Conservation (phyloP, 495 filamentous ascomycete genomes). For the Tuber indicum region DNA sequence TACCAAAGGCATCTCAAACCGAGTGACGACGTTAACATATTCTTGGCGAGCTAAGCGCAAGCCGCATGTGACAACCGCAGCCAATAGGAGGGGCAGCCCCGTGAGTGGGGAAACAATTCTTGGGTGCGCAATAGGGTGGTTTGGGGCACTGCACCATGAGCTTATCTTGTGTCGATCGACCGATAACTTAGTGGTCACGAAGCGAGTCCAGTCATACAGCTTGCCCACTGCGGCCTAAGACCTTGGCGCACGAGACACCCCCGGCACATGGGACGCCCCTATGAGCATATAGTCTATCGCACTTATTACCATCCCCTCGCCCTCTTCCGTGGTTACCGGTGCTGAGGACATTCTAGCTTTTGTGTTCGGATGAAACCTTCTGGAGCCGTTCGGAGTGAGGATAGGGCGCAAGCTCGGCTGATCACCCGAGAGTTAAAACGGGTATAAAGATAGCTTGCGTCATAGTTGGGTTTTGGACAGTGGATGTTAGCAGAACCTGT, state of each 20-base stretch:
- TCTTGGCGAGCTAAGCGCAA: not conserved
- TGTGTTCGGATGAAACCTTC: constrained; percentile 3
- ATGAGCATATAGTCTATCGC: not conserved
- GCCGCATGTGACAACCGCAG: not conserved
- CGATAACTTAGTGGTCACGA: not conserved
- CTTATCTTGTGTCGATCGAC: not conserved
- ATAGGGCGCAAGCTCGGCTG: not conserved
- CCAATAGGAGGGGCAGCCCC: not conserved
- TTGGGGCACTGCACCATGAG: not conserved
- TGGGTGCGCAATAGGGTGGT: not conserved
- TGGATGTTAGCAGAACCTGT: not conserved
- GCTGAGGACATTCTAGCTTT: not conserved
- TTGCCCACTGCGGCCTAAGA: not conserved
- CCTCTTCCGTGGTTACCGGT: not conserved
- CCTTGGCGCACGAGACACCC: not conserved
- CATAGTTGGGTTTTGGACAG: not conserved
- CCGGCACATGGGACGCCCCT: not conserved
- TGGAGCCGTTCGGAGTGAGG: not conserved
- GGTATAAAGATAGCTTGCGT: not conserved
- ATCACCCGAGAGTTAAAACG: not conserved
- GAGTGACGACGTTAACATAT: not conserved
- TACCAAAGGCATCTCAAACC: not conserved
- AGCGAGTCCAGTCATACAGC: not conserved
- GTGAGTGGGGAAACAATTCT: not conserved
- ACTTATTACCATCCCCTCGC: not conserved